Base-by-base conservation (phyloP, 352 stramenopile species). In the Pythium periplocum region DNA sequence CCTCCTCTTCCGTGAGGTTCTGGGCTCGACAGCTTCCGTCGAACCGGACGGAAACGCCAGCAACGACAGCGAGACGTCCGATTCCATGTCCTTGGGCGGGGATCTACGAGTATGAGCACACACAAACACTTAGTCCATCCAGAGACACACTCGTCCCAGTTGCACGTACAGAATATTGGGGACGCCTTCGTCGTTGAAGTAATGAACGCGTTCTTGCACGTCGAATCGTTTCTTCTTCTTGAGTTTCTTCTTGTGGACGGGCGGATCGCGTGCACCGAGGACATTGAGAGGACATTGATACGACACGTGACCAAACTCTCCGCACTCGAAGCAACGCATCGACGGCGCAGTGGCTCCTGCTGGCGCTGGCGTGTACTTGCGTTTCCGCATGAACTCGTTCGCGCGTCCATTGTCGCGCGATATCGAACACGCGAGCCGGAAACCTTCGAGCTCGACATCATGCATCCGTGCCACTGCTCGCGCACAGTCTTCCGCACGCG, bases 211-310 rank as follows among this genome's bases (percentile, higher is more conserved):
- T 55, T 90, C 79, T 33, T 76, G 60, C 38, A 57, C 57, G 39
- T 88, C 77, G 52, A 84, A 86, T 41, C 69, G 68, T 50, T 81
- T 86, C 45, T 75, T 80, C 65, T 83, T 86, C 56, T 69, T 75
- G 54, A 67, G 69, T 46, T 72, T 81, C 48, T 84, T 84, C 43
- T 66, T 67, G 34, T 53, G 49, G 45, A 53, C 57, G 26, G 85
- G 83, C 26, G 78, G 82, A 55, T 91, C 77, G 9, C 83, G 73
- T 41, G 64, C 59, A 17, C 85, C 85, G 32, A 95, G 64, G 26
- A 93, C 80, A 51, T 95, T 95, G 53, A 69, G 79, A 11, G 85
- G 85, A 51, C 85, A 95, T 47, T 84, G 76, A 60, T 95, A 95
- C 26, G 83, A 93, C 33, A 83, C 76, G 59, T 95, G 85, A 8